These are phyloP conservation scores for Coelastrella sp. DNA, from an alignment of 139 green algal genomes.

Conservation along the genomic window DNA sequence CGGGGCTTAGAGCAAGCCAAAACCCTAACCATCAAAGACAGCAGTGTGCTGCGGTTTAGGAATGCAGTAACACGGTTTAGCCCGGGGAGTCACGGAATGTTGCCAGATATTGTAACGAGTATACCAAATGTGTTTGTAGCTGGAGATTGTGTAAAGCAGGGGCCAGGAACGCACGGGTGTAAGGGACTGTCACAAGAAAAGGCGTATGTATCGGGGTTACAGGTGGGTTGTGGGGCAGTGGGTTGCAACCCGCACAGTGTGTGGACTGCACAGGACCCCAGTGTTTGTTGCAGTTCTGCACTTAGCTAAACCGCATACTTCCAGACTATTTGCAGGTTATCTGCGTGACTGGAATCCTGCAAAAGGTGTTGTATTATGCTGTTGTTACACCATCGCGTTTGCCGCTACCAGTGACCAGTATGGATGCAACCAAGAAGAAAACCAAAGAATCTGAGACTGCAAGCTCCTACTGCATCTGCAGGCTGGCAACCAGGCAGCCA, in stretches of 20 bases:
- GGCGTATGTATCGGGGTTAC: conserved; percentile 85
- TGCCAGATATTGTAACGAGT: conserved; percentile 16
- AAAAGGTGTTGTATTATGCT: too few relatives aligned
- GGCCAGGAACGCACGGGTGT: conserved; percentile 73
- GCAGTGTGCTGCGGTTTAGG: conserved; percentile 75
- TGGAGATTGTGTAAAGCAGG: conserved; percentile 85
- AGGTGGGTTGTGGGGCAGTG: conserved; percentile 42
- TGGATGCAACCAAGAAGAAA: too few relatives aligned
- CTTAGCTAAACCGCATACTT: neutral
- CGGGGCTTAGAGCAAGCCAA: conserved; percentile 63
- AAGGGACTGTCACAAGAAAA: conserved; percentile 91
- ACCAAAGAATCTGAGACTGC: neutral
- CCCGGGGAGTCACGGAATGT: conserved; percentile 64
- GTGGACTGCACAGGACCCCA: neutral
- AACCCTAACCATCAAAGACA: conserved; percentile 73
- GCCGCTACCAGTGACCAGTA: neutral
- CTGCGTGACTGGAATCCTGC: too few relatives aligned
- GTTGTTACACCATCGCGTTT: neutral
- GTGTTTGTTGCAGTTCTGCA: neutral
- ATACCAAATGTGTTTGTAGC: conserved; percentile 72
- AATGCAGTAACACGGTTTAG: conserved; percentile 86
- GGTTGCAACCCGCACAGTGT: neutral
- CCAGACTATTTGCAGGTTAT: too few relatives aligned
- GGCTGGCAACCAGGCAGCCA: conserved; percentile 42
- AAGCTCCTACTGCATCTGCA: neutral